Percentiles rank a stretch among this genome's conserved stretches.
phyloP scores from a whole-genome alignment of 1,139 yeast genomes.

The Candida glucosophila region DNA sequence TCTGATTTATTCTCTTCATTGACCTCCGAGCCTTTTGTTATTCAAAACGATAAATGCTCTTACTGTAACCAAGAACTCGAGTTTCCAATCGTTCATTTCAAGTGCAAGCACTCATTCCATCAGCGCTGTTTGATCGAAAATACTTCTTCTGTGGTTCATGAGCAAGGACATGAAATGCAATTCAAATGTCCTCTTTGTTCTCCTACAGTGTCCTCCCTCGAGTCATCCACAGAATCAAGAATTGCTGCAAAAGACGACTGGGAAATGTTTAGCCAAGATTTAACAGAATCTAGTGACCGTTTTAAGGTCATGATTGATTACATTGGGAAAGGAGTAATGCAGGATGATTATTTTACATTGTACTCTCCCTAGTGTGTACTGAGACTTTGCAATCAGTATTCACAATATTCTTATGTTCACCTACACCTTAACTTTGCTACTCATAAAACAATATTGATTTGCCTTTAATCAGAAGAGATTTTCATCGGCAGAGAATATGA shows the following conservation, averaged over 20 bases:
- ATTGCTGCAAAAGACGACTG: slow-evolving; percentile 49
- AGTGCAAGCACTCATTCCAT: slow-evolving; percentile 83
- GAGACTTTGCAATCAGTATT: too few species aligned
- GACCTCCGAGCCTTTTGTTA: slow-evolving; percentile 44
- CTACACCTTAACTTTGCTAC: too few species aligned
- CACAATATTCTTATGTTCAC: too few species aligned
- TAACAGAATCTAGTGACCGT: slow-evolving; percentile 54
- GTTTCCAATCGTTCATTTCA: slow-evolving; percentile 75
- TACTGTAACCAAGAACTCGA: slow-evolving; percentile 65
- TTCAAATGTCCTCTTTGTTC: slow-evolving; percentile 67
- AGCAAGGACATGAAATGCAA: slow-evolving; percentile 5
- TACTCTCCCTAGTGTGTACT: background rate
- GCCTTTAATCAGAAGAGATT: too few species aligned
- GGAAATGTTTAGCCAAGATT: slow-evolving; percentile 52
- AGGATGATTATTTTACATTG: slow-evolving; percentile 21
- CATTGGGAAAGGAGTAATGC: slow-evolving; percentile 84
- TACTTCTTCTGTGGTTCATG: slow-evolving; percentile 8
- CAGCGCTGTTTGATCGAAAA: slow-evolving; percentile 63
- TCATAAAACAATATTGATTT: too few species aligned
- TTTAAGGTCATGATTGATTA: slow-evolving; percentile 73
- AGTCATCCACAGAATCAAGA: slow-evolving; percentile 52
- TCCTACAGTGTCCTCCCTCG: slow-evolving; percentile 57
- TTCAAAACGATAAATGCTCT: slow-evolving; percentile 66
- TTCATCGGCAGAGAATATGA: too few species aligned
- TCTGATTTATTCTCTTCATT: slow-evolving; percentile 46